Conservation (phyloP, 768 basidiomycete species). For the Russula ochroleuca region DNA sequence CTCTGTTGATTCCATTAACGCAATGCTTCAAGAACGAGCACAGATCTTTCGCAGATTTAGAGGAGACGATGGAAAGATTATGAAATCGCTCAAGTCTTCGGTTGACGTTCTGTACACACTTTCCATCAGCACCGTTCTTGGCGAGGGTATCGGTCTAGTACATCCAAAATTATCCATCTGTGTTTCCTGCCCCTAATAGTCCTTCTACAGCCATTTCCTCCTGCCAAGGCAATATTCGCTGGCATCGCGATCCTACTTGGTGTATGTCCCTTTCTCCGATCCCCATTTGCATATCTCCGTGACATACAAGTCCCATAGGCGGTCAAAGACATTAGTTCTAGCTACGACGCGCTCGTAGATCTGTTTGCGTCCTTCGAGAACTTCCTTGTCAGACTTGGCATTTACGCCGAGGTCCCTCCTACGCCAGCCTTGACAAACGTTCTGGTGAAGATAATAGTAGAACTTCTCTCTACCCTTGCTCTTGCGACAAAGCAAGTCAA, state of each 20-base stretch:
- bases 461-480: constrained; percentile 1
- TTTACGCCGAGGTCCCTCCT: background rate
- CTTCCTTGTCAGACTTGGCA: constrained; percentile 1
- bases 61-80: background rate
- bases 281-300: too few relatives aligned
- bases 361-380: constrained; percentile 6
- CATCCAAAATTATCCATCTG: background rate
- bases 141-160: background rate
- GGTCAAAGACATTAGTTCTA: background rate
- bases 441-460: background rate
- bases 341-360: constrained; percentile 1
- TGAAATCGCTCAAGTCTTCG: background rate
- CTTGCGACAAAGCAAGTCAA: constrained; percentile 11
- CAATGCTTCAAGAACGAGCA: background rate
- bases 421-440: background rate
- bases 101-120: background rate
- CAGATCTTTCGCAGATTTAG: background rate
- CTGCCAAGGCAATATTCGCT: too few relatives aligned
- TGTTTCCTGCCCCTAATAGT: too few relatives aligned
- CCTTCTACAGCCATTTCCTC: background rate
- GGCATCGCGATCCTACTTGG: too few relatives aligned
- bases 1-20: background rate
- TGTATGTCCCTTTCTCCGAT: too few relatives aligned
- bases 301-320: background rate
- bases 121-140: background rate